Conservation (phyloP, 768 basidiomycete species). For the Tricholoma matsutake region DNA sequence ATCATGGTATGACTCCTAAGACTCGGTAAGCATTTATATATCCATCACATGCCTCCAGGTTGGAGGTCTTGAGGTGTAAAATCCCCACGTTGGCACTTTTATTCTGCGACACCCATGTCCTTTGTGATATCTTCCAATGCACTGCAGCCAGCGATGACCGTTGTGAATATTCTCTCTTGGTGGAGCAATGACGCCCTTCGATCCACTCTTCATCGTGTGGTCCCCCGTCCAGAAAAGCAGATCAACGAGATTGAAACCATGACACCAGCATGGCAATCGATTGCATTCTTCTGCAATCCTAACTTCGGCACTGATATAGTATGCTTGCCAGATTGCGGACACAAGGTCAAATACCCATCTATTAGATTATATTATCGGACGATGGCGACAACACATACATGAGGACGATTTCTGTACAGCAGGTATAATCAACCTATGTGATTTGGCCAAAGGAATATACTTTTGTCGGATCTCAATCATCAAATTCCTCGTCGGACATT, state of each 20-base stretch:
- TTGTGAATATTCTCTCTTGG: conserved; percentile 76
- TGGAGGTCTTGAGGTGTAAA: conserved; percentile 80
- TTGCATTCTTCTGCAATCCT: conserved; percentile 88
- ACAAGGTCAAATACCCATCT: conserved; percentile 59
- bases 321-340: conserved; percentile 67
- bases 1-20: conserved; percentile 54
- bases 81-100: conserved; percentile 73
- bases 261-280: conserved; percentile 69
- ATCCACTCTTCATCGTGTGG: conserved; percentile 82
- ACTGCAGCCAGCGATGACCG: conserved; percentile 72
- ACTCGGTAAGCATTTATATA: conserved; percentile 40
- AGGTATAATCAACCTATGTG: conserved; percentile 7
- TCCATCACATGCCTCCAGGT: conserved; percentile 36
- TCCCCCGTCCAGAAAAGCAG: conserved; percentile 58
- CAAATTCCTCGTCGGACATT: conserved; percentile 3
- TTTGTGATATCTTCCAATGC: background rate
- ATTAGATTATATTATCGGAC: conserved; percentile 76
- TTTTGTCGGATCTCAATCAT: background rate
- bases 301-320: conserved; percentile 65
- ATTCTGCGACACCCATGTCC: conserved; percentile 66
- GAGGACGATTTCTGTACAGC: conserved; percentile 10
- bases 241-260: conserved; percentile 48
- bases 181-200: conserved; percentile 82
- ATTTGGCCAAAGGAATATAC: background rate
- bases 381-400: conserved; percentile 55